Base-by-base conservation (phyloP, 768 basidiomycete genomes). In the Xanthoconium stramineum region DNA sequence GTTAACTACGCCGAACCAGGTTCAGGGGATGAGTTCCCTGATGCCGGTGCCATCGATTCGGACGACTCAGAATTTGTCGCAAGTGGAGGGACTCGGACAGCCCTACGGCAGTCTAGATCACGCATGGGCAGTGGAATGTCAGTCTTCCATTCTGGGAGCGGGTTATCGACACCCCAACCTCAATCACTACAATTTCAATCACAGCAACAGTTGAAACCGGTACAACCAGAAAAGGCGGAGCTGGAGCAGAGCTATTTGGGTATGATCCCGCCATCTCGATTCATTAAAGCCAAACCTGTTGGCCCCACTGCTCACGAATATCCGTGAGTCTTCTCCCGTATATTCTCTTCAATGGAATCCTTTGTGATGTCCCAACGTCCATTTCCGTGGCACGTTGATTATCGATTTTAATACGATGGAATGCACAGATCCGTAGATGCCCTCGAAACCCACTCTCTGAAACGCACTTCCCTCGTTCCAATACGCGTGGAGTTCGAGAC, bases 401-500 rank as follows among this genome's bases (percentile, higher is more conserved):
- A 54, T 55, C 36, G 55, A 57, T 59, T 38, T 59, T 60, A 50
- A 66, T 60, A 52, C 58, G 48, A 57, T 44, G 52, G 45, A 56
- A 57, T 57, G 49, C 28, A 60, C 74, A 91, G 93, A 44, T 66
- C 86, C 1, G 78, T 80, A 44, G 87, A 92, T 33, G 73, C 77
- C 13, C 70, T 96, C 33, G 82, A 87, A 48, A 68, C 69, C 17
- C 84, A 90, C 64, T 89, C 91, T 3, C 67, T 76, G 45, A 72
- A 73, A 57, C 71, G 70, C 1, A 77, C 80, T 3, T 68, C 80
- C 6, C 83, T 96, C 35, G 84, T 98, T 13, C 97, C 97, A 4
- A 92, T 99, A 55, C 91, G 92, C 45, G 90, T 99, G 50, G 95
- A 98, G 63, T 85, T 99, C 64, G 95, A 98, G 68, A 93, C 89